Percentiles rank a stretch among this genome's conserved stretches.
These are phyloP conservation scores for Ramaria rubella DNA, from an alignment of 768 basidiomycete species.

Conservation along the genomic window DNA sequence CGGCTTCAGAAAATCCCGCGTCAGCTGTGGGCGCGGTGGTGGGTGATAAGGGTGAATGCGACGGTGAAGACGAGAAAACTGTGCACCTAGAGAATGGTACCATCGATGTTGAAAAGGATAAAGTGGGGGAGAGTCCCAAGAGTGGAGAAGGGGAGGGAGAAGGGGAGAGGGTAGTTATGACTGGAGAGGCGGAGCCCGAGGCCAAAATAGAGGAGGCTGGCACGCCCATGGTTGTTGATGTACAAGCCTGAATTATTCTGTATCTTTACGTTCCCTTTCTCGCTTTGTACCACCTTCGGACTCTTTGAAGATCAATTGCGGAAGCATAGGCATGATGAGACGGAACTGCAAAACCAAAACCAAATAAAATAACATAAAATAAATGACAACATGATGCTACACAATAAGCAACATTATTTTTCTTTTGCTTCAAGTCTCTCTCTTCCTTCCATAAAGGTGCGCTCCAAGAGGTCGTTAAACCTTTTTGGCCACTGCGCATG, in stretches of 20 bases:
- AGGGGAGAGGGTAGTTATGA: not conserved
- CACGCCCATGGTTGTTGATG: not conserved
- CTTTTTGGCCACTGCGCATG: slow-evolving; percentile 40
- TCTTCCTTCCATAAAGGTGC: slow-evolving; percentile 46
- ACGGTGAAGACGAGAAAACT: not conserved
- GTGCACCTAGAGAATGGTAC: no score
- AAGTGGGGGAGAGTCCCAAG: not conserved
- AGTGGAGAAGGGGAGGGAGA: not conserved
- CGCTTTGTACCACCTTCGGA: not conserved
- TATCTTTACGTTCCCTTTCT: not conserved
- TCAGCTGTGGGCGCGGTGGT: not conserved
- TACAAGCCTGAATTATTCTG: not conserved
- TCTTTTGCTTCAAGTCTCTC: slow-evolving; percentile 14
- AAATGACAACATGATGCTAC: no score
- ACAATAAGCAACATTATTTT: no score
- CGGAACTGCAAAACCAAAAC: no score
- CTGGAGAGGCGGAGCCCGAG: not conserved
- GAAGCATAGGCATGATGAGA: no score
- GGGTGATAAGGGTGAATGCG: not conserved
- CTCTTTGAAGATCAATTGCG: not conserved
- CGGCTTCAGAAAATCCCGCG: not conserved
- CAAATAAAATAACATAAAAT: no score
- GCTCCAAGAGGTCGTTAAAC: slow-evolving; percentile 54
- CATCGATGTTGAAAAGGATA: not conserved
- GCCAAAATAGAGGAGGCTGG: not conserved